Evolutionary conservation across 176 grass and related monocot genomes (phyloP), one percentile per base, ranked within the genome.

Genomic region (Puya raimondii): DNA sequence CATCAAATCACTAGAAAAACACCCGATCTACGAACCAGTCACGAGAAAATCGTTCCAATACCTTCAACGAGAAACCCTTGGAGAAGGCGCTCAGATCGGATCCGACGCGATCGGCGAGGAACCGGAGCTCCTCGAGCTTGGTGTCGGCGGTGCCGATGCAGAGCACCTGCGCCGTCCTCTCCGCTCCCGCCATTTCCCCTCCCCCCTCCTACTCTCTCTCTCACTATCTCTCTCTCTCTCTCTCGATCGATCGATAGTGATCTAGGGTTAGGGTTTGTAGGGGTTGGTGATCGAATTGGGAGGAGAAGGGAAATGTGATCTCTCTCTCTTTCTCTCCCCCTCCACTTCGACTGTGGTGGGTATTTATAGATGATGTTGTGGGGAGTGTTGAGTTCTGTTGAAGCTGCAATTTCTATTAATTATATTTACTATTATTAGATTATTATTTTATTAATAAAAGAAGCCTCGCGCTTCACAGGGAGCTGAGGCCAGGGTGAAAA

Each of bases 121-220:
- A 97, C 61, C 80, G 84, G 72, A 97, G 86, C 86, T 97, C 93
- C 51, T 92, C 93, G 63, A 84, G 75, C 69, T 97, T 97, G 67
- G 89, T 97, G 78, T 97, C 93, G 16, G 79, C 89, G 11, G 89
- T 97, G 17, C 93, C 93, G 29, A 97, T 85, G 84, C 93, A 96
- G 59, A 87, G 77, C 23, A 85, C 81, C 76, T 96, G 64, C 50
- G 53, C 66, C 50, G 49, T 26, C n/a, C 67, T 59, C 65, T 69
- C 54, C 20, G n/a, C 20, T 17, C 17, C 12, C 17, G 16, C 6
- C 11, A n/a, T 9, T 18, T 7, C 18, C 54, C 3, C 54, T 58
- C 54, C 17, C 17, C 53, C 4, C 54, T 59, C 54, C 18, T n/a
- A 14, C 11, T 57, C 53, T 2, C 0, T 18, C 2, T 9, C 11